Conservation (phyloP, 1,284 basidiomycete species). For the Ustilago hordei region DNA sequence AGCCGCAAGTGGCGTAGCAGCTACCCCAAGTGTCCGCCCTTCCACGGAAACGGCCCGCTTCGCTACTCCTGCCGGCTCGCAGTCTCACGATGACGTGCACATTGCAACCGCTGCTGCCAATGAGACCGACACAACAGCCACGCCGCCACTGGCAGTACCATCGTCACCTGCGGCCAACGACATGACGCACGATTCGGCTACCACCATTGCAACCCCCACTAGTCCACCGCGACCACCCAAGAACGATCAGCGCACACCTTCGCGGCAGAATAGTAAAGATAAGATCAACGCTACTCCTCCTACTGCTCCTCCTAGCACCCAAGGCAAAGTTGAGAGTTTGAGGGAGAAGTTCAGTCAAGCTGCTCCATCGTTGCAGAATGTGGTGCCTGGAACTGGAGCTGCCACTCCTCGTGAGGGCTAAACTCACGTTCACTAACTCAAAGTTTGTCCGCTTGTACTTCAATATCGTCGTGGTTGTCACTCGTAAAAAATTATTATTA, state of each 20-base stretch:
- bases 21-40: conserved; percentile 20
- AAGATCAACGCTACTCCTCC: conserved; percentile 9
- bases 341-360: conserved; percentile 19
- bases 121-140: conserved; percentile 4
- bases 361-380: conserved; percentile 41
- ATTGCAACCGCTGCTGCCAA: background rate
- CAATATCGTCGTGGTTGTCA: conserved; percentile 5
- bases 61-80: conserved; percentile 23
- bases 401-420: conserved; percentile 19
- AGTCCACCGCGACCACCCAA: conserved; percentile 46
- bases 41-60: conserved; percentile 34
- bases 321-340: conserved; percentile 6
- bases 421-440: background rate
- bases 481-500: too few species aligned
- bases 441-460: background rate
- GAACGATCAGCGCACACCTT: conserved; percentile 38
- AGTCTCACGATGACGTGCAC: conserved; percentile 19
- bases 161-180: background rate
- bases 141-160: conserved; percentile 2
- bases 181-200: conserved; percentile 15
- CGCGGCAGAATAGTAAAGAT: conserved; percentile 43
- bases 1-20: background rate
- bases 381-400: conserved; percentile 32
- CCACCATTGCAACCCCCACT: conserved; percentile 4
- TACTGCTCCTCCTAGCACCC: background rate